Base-by-base conservation (phyloP, 768 basidiomycete genomes). In the Russula foetens region DNA sequence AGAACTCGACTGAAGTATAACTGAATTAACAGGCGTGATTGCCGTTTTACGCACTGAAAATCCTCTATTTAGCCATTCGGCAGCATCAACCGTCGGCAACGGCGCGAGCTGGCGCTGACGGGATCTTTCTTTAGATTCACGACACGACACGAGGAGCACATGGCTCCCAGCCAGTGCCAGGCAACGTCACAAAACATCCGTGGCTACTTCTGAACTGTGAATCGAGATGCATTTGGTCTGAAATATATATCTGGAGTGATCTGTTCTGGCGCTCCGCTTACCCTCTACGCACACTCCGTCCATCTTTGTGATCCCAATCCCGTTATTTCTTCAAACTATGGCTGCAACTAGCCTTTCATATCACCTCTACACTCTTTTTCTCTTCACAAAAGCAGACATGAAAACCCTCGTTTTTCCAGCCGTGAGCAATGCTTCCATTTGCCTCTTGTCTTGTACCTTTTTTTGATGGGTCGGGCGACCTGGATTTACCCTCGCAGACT, bases 381-480 rank as follows among this genome's bases (percentile, higher is more conserved):
- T 70, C 28, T 69, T 70, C 44, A 69, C 69, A 2, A 67, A 64
- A 44, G 62, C 69, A 6, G 69, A 70, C 52, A 23, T 69, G 23
- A 68, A 67, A 47, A 66, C 67, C 2, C 63, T 67, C 17, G 23
- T 70, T 14, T 38, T 68, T 23, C 69, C 69, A 14, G 62, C 66
- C 28, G 69, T 70, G 33, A n/a, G 69, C 62, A 3, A 19, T 45
- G 6, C 6, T 15, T 26, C 3, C 28, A 35, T 26, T 31, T 26
- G 15, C 19, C 21, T 31, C 44, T 21, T 15, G 3, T 33, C 15
- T 15, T 28, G 1, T 24, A 7, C 7, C 14, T 15, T 7, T 15
- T 24, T 33, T 54, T 59, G 7, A 35, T 29, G 6, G 3, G 21
- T 7, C n/a, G 33, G n/a, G 12, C n/a, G 19, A 5, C 31, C n/a